Base-by-base conservation (phyloP, 441 rosid genomes). In the Adansonia grandidieri region DNA sequence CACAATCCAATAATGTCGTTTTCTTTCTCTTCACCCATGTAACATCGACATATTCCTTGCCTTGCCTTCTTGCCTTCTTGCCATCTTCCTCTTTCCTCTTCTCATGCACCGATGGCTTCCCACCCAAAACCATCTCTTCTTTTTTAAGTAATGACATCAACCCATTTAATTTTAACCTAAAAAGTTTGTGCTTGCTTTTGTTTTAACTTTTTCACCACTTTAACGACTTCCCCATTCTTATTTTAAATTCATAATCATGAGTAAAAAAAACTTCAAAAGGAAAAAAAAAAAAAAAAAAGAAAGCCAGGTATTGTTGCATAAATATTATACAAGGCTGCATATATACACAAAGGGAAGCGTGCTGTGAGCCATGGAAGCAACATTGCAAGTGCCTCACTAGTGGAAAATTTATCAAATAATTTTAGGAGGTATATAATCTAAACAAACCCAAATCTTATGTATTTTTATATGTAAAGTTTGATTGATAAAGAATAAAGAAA, bases 1-100 rank as follows among this genome's bases (percentile, higher is more conserved):
- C 82, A 80, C 80, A 78, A 85, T 84, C 83, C 82, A 84, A 82
- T 78, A 80, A 87, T 54, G 77, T 77, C 78, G 1, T 68, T 77
- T 74, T 78, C 71, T 67, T 78, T 77, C 54, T 48, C 58, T 67
- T 56, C 20, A 48, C 54, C 70, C 20, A 70, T 37, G 6, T 61
- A 13, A 61, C 65, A 14, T 24, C 9, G 3, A 11, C n/a, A 22
- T 24, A 37, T 37, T 40, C 53, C 67, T 20, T 1, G 47, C 28
- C 22, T 32, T 32, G 28, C 28, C 28, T 24, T 24, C 32, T 28
- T 28, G 32, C 32, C 32, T 28, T 28, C 32, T 28, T 28, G 32
- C 32, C 32, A 28, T 28, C 32, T 28, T 28, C 32, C 32, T 28
- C 32, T 32, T 32, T 32, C 37, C 37, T 28, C 32, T 28, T 28